Evolutionary conservation across 2,329 filamentous ascomycete species (phyloP), one percentile per base, ranked within the genome.

Genomic region (Colletotrichum endophyticum): DNA sequence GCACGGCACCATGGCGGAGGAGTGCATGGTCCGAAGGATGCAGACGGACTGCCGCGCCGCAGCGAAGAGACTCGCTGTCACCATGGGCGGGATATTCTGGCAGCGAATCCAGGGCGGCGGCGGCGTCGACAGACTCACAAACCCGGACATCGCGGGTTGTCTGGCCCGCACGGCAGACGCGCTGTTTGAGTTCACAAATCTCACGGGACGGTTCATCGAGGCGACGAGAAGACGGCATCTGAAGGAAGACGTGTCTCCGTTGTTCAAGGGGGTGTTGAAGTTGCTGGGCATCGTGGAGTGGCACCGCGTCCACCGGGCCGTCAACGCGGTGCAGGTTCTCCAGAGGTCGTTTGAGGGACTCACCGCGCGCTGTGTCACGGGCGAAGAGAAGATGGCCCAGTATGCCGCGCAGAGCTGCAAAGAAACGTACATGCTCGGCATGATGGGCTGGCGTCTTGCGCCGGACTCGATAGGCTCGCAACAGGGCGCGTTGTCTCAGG

Each of bases 301-400:
- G 69, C 28, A 75, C 30, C 73, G 69, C 28, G 11, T 56, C 62
- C 69, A 75, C 62, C 73, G 69, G 32, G 69, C 73, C 15, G 28
- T 72, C 62, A 75, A 75, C 36, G 49, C 69, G 15, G 62, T 53
- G 8, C 69, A 67, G 15, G 32, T 61, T 16, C 53, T 75, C 34
- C 34, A 36, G 19, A 72, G 66, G 34, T 69, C 69, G 8, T 72
- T 62, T 32, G 39, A 62, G 19, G 49, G 30, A 1, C 36, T 34
- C 12, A 30, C 22, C 4, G 30, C 25, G 44, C 13, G 32, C 44
- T 22, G n/a, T 53, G 44, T 22, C 27, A 27, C 59, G 30, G 61
- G 28, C n/a, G 39, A 27, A 30, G n/a, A 36, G 61, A n/a, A 39
- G 9, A 73, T 62, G 70, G 28, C 15, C 3, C 44, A 53, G 44